Evolutionary conservation across 2,329 filamentous ascomycete genomes (phyloP), one percentile per base, ranked within the genome.

Genomic region (Aspergillus terreus): DNA sequence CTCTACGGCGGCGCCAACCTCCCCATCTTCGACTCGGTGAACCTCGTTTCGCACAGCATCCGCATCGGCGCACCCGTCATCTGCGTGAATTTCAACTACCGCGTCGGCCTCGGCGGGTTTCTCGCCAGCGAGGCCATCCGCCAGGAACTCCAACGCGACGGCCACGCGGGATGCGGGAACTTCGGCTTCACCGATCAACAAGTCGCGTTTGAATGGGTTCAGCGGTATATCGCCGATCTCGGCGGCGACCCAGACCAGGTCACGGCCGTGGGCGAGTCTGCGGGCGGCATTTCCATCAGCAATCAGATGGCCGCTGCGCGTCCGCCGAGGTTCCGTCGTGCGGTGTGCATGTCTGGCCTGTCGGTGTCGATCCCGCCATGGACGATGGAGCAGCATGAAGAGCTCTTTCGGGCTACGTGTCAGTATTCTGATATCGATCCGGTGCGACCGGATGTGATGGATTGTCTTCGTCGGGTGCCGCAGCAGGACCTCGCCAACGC

Each of bases 171-270:
- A 0, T 58, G 58, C 38, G 62, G 62, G 0, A 78, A 78, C 54
- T 73, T 73, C 50, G 71, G 70, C 0, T 63, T 78, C 12, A 61
- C 68, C 25, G 75, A 66, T 42, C 61, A 66, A 46, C 58, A 63
- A 27, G 57, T 64, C 1, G 63, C 59, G 2, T 64, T 71, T 12
- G 58, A 66, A 41, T 73, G 70, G 70, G 62, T 71, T 1, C 60
- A 66, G 33, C 50, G 58, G 12, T 65, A 72, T 47, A 70, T 72
- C 30, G 46, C 47, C 2, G 56, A 48, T 11, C 61, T 73, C 15
- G 68, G 69, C 6, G 70, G 70, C 10, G 65, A 72, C 52, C 51
- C 63, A 2, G 46, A 61, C 1, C 62, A 63, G 10, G 63, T 73
- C 49, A 64, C 64, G 27, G 57, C 66, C 6, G 56, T 64, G 0